Evolutionary conservation across 306 rosid species (phyloP), one percentile per base, ranked within the genome.

Genomic region (Begonia masoniana): DNA sequence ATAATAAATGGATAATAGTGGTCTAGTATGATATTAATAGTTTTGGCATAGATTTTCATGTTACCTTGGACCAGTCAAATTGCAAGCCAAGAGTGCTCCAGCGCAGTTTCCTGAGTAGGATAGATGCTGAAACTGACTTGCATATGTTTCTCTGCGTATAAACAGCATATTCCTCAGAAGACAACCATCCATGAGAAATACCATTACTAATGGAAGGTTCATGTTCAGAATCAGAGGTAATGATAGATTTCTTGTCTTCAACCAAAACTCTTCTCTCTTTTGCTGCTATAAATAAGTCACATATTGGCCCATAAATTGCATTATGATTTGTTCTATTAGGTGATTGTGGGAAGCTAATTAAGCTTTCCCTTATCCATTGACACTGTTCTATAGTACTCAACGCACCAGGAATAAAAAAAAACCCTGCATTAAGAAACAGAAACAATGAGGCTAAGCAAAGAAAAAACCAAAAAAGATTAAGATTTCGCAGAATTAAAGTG

Each of bases 71-170:
- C 99, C 99, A 83, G 53, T 91, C 88, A 70, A 81, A 91, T 63
- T 91, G 96, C 66, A 83, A 64, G 66, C 96, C 96, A 39, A 83
- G 92, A 51, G 99, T 91, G 79, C 96, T 91, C 99, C 99, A 86
- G 24, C 99, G 88, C 73, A 86, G 66, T 73, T 91, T 91, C 41
- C 79, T 74, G 57, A 81, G 71, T 10, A 86, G 79, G 59, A 63
- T 63, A 58, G 86, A 52, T 56, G 94, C 82, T 42, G 80, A 65
- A 60, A 79, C 49, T 0, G 82, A 78, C 71, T 70, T 85, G 76
- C 84, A 35, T 5, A 69, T 36, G 46, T 54, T 72, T 46, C 73
- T 72, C 12, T 57, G 59, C 10, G 60, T 55, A 15, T 76, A 66
- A 23, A 52, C 76, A 41, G 48, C 63, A 51, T 64, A 61, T 68